Evolutionary conservation across 441 rosid genomes (phyloP).

Genomic region (Gossypium aridum): DNA sequence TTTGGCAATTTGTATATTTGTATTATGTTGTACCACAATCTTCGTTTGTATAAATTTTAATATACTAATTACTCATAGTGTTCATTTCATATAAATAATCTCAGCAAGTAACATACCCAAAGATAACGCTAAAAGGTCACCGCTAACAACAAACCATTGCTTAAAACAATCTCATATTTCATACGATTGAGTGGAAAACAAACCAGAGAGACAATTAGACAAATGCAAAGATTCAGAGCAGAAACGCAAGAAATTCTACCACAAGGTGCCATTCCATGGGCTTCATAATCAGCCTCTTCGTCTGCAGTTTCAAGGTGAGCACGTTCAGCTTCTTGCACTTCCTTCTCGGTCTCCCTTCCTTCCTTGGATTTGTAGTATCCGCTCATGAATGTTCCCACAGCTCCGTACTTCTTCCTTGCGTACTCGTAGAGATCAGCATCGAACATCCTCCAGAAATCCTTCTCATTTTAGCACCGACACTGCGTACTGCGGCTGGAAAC

Average conservation of each 20-base stretch:
- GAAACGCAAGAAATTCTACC: constrained; percentile 9
- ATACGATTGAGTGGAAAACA: background rate
- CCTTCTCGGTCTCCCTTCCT: constrained; percentile 97
- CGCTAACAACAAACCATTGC: background rate
- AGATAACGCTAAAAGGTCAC: background rate
- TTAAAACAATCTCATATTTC: background rate
- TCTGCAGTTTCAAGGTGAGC: constrained; percentile 78
- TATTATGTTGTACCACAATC: no score
- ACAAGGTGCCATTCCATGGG: constrained; percentile 19
- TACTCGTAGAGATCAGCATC: constrained; percentile 79
- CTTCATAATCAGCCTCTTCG: constrained; percentile 41
- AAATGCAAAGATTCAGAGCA: background rate
- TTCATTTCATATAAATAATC: no score
- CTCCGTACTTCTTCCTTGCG: constrained; percentile 75
- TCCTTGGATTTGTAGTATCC: constrained; percentile 95
- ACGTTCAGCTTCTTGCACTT: constrained; percentile 89
- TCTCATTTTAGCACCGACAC: constrained; percentile 84
- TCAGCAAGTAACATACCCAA: no score
- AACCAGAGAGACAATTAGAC: constrained; percentile 4
- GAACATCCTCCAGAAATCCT: constrained; percentile 97
- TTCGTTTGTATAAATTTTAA: no score
- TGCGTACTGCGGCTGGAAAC: constrained; percentile 94
- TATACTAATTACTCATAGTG: no score
- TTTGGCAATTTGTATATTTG: no score
- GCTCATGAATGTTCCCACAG: constrained; percentile 97